Percentiles rank a stretch among this genome's conserved stretches.
Conservation (phyloP, 2,329 filamentous ascomycete genomes). For the Biscogniauxia marginata region DNA sequence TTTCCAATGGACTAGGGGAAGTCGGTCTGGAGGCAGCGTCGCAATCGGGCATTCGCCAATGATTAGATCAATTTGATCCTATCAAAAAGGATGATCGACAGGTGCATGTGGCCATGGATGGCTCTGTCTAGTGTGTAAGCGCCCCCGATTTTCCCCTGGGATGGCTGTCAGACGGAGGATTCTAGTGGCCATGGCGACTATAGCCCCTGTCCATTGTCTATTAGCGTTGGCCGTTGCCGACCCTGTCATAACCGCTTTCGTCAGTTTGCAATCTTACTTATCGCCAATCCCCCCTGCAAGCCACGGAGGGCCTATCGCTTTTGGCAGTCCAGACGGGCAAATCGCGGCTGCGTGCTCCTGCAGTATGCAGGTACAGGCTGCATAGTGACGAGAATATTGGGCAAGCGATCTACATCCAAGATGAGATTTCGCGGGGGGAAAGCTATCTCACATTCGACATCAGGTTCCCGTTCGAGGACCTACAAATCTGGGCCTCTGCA, state of each 20-base stretch:
- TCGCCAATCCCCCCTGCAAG: slow-evolving; percentile 12
- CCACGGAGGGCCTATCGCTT: background rate
- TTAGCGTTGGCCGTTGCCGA: slow-evolving; percentile 11
- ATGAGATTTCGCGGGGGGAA: background rate
- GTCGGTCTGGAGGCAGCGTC: slow-evolving; percentile 16
- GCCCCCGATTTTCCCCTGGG: slow-evolving; percentile 13
- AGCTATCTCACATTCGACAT: no score
- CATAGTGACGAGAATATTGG: background rate
- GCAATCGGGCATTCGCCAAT: slow-evolving; percentile 24
- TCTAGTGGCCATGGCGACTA: slow-evolving; percentile 18
- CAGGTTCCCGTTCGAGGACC: no score
- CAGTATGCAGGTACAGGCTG: slow-evolving; percentile 19
- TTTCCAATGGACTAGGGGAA: slow-evolving; percentile 5
- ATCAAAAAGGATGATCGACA: slow-evolving; percentile 7
- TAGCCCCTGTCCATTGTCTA: slow-evolving; percentile 15
- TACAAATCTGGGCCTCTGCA: background rate
- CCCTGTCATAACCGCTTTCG: slow-evolving; percentile 20
- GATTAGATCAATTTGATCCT: slow-evolving; percentile 17
- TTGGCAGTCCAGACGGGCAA: background rate
- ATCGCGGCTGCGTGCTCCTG: slow-evolving; percentile 15
- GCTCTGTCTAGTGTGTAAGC: background rate
- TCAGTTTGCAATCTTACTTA: slow-evolving; percentile 29
- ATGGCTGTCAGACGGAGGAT: slow-evolving; percentile 12
- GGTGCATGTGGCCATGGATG: background rate
- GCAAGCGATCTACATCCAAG: background rate